Evolutionary conservation across 192 early-diverging fungal species (phyloP).

Genomic region (Backusella circina): DNA sequence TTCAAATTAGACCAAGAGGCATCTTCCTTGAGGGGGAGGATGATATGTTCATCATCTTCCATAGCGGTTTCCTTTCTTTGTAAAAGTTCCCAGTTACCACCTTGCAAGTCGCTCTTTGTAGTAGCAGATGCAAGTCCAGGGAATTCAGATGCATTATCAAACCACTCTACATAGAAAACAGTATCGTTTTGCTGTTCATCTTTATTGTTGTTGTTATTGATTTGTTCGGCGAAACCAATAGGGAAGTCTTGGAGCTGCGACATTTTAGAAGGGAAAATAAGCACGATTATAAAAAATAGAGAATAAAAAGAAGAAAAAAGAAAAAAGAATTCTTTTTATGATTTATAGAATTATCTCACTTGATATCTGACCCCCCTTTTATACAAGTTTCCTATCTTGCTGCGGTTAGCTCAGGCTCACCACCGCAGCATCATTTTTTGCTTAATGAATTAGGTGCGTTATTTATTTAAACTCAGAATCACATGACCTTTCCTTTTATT

Average conservation of each 20-base stretch:
- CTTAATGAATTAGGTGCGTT: too few species aligned
- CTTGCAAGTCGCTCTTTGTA: not conserved
- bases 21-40: not conserved
- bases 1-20: not conserved
- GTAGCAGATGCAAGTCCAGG: not conserved
- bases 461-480: not conserved
- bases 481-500: not conserved
- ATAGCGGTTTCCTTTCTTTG: not conserved
- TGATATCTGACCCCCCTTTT: not conserved
- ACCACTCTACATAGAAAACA: conserved; percentile 8
- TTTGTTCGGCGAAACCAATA: not conserved
- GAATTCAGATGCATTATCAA: conserved; percentile 4
- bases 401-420: not conserved
- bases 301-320: not conserved
- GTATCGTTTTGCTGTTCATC: not conserved
- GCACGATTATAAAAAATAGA: not conserved
- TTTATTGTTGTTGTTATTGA: not conserved
- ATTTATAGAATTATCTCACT: not conserved
- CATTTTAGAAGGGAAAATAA: not conserved
- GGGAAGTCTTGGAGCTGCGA: not conserved
- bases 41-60: not conserved
- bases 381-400: not conserved
- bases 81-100: not conserved
- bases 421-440: not conserved
- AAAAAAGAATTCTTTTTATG: not conserved